Conservation (phyloP, 768 basidiomycete genomes). For the Lentinula edodes region DNA sequence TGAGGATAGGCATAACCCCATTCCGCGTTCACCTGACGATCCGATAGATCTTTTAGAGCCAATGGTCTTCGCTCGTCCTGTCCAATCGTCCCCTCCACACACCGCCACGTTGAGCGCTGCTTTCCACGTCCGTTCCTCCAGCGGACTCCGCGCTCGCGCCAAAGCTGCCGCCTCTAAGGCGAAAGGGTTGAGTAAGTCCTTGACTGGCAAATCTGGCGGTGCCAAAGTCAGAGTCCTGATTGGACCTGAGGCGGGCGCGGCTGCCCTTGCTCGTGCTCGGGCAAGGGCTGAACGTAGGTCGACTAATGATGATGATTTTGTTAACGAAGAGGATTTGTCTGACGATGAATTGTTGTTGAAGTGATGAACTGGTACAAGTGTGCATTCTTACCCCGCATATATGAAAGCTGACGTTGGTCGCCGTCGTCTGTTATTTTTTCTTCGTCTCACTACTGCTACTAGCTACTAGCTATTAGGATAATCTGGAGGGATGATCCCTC, state of each 20-base stretch:
- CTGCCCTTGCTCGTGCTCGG: constrained; percentile 7
- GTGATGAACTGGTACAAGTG: not conserved
- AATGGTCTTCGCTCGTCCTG: not conserved
- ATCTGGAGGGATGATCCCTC: no score
- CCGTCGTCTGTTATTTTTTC: not conserved
- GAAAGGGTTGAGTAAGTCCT: not conserved
- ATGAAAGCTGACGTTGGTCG: not conserved
- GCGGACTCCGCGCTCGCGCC: not conserved
- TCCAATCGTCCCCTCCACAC: not conserved
- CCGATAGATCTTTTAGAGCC: not conserved
- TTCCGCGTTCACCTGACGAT: not conserved
- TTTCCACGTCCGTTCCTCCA: not conserved
- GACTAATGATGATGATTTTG: constrained; percentile 2
- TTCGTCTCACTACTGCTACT: no score
- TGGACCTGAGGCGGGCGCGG: constrained; percentile 12
- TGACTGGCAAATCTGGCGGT: not conserved
- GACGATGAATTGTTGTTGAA: constrained; percentile 20
- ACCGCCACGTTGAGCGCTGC: not conserved
- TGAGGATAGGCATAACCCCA: not conserved
- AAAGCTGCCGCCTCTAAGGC: constrained; percentile 3
- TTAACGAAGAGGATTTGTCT: constrained; percentile 11
- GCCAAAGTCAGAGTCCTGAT: constrained; percentile 13
- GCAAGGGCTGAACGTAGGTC: constrained; percentile 5
- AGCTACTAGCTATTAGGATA: no score
- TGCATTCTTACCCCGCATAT: not conserved